These are phyloP conservation scores for Chaetomium tenue DNA, from an alignment of 495 filamentous ascomycete genomes.

Conservation along the genomic window DNA sequence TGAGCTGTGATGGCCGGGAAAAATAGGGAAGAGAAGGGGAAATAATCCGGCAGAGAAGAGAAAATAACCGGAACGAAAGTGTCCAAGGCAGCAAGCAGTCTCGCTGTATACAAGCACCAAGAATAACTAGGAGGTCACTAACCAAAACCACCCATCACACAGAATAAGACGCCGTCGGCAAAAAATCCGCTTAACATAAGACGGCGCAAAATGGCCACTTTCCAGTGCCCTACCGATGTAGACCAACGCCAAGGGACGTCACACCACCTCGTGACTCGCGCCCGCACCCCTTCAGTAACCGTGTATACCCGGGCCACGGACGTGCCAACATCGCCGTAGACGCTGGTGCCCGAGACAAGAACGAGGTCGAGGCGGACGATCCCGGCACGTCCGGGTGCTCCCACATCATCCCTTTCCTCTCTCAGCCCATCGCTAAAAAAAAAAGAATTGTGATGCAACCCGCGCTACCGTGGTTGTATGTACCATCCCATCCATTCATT, in stretches of 20 bases:
- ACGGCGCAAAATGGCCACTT: not conserved
- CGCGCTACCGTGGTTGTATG: not conserved
- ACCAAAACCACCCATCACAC: no score
- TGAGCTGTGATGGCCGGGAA: no score
- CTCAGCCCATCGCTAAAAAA: not conserved
- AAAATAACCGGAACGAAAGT: no score
- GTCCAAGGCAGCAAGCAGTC: no score
- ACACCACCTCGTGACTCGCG: not conserved
- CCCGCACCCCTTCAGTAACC: not conserved
- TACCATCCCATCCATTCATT: not conserved
- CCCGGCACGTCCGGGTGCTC: not conserved
- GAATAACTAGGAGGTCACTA: no score
- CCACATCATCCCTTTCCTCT: not conserved
- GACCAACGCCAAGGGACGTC: not conserved
- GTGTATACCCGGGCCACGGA: slow-evolving; percentile 3
- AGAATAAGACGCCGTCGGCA: not conserved
- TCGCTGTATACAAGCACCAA: no score
- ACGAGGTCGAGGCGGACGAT: not conserved
- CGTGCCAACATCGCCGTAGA: not conserved
- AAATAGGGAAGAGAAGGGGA: no score
- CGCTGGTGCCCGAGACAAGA: slow-evolving; percentile 11
- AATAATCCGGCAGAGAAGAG: no score
- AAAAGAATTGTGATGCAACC: not conserved
- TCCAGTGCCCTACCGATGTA: not conserved
- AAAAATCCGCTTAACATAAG: not conserved